Percentiles rank a stretch among this genome's conserved stretches.
These are phyloP conservation scores for Plasmodium adleri DNA, from an alignment of 169 alveolate species.

Conservation along the genomic window DNA sequence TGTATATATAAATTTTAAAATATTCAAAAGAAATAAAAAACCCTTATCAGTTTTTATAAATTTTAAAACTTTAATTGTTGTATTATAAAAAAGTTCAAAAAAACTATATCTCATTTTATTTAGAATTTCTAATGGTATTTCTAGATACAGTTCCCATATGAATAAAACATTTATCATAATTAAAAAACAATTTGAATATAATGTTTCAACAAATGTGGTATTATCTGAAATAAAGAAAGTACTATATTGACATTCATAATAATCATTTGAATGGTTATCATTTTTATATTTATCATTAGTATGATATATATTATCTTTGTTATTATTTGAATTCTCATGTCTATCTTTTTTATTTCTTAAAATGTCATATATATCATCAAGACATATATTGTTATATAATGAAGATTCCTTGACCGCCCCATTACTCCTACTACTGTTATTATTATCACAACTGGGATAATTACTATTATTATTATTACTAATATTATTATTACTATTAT, in stretches of 20 bases:
- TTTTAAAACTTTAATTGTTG: constrained; percentile 60
- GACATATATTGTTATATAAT: constrained; percentile 4
- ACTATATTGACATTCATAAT: too few species aligned
- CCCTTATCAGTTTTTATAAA: constrained; percentile 50
- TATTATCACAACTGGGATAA: too few species aligned
- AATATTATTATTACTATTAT: not conserved
- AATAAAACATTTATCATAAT: constrained; percentile 53
- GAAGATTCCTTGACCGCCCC: not conserved
- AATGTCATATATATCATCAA: constrained; percentile 52
- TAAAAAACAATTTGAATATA: constrained; percentile 47
- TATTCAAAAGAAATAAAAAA: constrained; percentile 47
- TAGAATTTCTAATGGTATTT: constrained; percentile 60
- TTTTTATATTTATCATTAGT: too few species aligned
- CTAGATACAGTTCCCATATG: constrained; percentile 66
- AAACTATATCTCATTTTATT: constrained; percentile 75
- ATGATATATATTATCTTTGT: too few species aligned
- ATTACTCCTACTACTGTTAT: not conserved
- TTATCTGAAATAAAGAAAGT: constrained; percentile 43
- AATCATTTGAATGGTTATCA: too few species aligned
- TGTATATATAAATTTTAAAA: constrained; percentile 46
- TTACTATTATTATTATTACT: not conserved
- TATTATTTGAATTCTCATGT: too few species aligned
- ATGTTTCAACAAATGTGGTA: constrained; percentile 45
- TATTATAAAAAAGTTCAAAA: constrained; percentile 74
- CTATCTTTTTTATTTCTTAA: constrained; percentile 12